Evolutionary conservation across 495 filamentous ascomycete species (phyloP).

Genomic region (Massariosphaeria phaeospora): DNA sequence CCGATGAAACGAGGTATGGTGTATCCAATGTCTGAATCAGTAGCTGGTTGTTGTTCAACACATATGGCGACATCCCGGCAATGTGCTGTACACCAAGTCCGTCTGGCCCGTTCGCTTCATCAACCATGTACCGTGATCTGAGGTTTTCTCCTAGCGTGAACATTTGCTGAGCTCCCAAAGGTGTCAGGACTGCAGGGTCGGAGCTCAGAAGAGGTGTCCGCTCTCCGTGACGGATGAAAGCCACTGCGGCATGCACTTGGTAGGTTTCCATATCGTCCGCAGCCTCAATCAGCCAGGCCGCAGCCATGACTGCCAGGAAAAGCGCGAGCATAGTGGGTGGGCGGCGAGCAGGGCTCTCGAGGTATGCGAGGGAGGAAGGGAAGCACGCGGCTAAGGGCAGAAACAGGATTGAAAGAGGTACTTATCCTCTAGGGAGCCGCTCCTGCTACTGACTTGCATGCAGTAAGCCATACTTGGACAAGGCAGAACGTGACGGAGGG

Average conservation of each 20-base stretch:
- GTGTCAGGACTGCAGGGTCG: slow-evolving; percentile 52
- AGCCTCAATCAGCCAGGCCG: slow-evolving; percentile 26
- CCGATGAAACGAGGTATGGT: slow-evolving; percentile 53
- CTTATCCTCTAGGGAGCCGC: slow-evolving; percentile 16
- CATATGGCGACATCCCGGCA: slow-evolving; percentile 45
- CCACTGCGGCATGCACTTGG: slow-evolving; percentile 61
- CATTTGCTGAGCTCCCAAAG: slow-evolving; percentile 65
- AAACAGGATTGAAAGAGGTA: slow-evolving; percentile 9
- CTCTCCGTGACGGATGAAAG: slow-evolving; percentile 71
- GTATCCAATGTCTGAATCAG: slow-evolving; percentile 46
- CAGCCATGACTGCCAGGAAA: slow-evolving; percentile 29
- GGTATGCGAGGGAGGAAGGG: slow-evolving; percentile 3
- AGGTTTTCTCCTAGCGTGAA: slow-evolving; percentile 57
- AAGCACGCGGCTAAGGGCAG: slow-evolving; percentile 10
- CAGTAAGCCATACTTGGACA: slow-evolving; percentile 4
- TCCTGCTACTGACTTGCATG: slow-evolving; percentile 9
- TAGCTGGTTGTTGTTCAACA: slow-evolving; percentile 48
- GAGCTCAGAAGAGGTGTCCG: slow-evolving; percentile 56
- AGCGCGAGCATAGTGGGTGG: slow-evolving; percentile 32
- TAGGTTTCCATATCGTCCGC: slow-evolving; percentile 14
- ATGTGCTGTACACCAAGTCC: slow-evolving; percentile 38
- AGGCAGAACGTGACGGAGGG: neutral
- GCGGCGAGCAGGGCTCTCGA: neutral
- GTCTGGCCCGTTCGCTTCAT: slow-evolving; percentile 31
- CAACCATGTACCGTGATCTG: slow-evolving; percentile 41